Conservation (phyloP, 2,329 filamentous ascomycete genomes). For the Myotisia sp. region DNA sequence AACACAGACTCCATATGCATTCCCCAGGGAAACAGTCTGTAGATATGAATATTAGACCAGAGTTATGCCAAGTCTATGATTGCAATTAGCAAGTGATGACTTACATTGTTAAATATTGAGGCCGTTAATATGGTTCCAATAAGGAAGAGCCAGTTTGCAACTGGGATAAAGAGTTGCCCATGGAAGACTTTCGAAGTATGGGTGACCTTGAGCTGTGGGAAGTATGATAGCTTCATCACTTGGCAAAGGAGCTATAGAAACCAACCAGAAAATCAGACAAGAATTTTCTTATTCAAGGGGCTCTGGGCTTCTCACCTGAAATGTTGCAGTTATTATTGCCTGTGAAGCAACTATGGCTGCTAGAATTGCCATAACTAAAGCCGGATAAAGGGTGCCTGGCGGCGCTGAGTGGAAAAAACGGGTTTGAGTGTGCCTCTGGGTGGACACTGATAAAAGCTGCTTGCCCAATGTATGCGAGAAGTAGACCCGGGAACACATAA, state of each 20-base stretch:
- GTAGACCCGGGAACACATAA: conserved; percentile 52
- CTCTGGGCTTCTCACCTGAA: conserved; percentile 56
- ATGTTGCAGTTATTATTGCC: conserved; percentile 62
- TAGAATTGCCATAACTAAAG: conserved; percentile 52
- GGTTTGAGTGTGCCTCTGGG: conserved; percentile 51
- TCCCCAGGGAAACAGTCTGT: conserved; percentile 52
- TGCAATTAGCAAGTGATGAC: background rate
- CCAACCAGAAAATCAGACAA: too few relatives aligned
- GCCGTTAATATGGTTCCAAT: conserved; percentile 56
- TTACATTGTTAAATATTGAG: conserved; percentile 54
- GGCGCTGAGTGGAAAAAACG: conserved; percentile 60
- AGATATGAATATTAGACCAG: too few relatives aligned
- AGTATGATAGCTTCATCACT: conserved; percentile 59
- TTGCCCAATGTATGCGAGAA: conserved; percentile 52
- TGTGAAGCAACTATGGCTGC: conserved; percentile 64
- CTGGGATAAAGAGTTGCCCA: conserved; percentile 61
- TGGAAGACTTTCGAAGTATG: conserved; percentile 58
- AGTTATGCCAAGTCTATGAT: too few relatives aligned
- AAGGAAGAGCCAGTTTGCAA: conserved; percentile 65
- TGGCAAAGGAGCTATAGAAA: too few relatives aligned
- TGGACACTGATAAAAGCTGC: conserved; percentile 54
- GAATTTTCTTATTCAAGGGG: too few relatives aligned
- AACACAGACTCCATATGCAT: conserved; percentile 67
- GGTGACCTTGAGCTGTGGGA: conserved; percentile 59
- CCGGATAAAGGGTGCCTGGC: conserved; percentile 52